phyloP scores from a whole-genome alignment of 2,329 filamentous ascomycete species.

The Beauveria scarabaeidicola region DNA sequence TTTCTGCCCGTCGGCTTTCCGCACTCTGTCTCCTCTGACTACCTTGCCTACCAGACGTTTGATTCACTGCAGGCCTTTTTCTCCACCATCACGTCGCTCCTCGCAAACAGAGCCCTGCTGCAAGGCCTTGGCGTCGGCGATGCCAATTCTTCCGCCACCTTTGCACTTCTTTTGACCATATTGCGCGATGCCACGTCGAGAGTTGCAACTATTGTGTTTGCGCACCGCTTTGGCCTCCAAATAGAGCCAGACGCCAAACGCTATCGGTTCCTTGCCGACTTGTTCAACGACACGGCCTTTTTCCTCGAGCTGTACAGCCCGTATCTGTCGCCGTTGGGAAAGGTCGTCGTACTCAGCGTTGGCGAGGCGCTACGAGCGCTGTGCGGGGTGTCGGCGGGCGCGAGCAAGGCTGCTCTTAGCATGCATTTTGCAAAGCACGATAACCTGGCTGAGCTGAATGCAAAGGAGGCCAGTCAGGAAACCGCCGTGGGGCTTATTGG shows the following conservation, averaged over 20 bases:
- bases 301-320: slow-evolving; percentile 79
- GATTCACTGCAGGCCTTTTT: slow-evolving; percentile 81
- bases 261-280: slow-evolving; percentile 77
- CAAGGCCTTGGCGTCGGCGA: slow-evolving; percentile 77
- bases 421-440: slow-evolving; percentile 83
- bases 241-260: slow-evolving; percentile 88
- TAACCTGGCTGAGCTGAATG: slow-evolving; percentile 88
- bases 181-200: slow-evolving; percentile 74
- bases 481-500: slow-evolving; percentile 84
- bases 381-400: slow-evolving; percentile 84
- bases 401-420: slow-evolving; percentile 82
- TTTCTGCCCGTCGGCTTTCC: slow-evolving; percentile 87
- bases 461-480: slow-evolving; percentile 91
- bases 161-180: slow-evolving; percentile 73
- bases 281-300: slow-evolving; percentile 83
- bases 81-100: slow-evolving; percentile 68
- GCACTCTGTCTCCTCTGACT: slow-evolving; percentile 76
- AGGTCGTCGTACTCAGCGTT: slow-evolving; percentile 40
- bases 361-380: slow-evolving; percentile 50
- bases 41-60: slow-evolving; percentile 61
- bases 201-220: slow-evolving; percentile 78
- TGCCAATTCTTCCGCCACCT: slow-evolving; percentile 67
- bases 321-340: slow-evolving; percentile 49
- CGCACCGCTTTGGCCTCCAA: slow-evolving; percentile 69
- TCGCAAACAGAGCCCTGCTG: slow-evolving; percentile 76